Conservation (phyloP, 768 basidiomycete genomes). For the Amanita thiersii region DNA sequence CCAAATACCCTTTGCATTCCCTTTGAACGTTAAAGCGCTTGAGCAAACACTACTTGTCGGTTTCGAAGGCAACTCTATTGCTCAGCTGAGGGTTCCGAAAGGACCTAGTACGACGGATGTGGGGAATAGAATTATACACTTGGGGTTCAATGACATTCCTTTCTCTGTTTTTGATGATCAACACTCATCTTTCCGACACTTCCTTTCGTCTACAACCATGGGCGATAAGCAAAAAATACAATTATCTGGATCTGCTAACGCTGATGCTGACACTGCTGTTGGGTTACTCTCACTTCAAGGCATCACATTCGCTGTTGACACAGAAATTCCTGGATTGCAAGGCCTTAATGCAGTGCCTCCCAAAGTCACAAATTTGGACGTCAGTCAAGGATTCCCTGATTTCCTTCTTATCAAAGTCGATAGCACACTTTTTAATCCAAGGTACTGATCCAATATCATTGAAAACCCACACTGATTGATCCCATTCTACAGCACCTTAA, state of each 20-base stretch:
- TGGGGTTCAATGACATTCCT: constrained; percentile 51
- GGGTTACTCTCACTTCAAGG: constrained; percentile 59
- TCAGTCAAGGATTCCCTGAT: constrained; percentile 57
- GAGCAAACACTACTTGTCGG: constrained; percentile 51
- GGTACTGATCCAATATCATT: constrained; percentile 26
- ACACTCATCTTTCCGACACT: constrained; percentile 48
- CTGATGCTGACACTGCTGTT: constrained; percentile 51
- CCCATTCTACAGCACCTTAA: constrained; percentile 25
- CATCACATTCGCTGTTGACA: constrained; percentile 55
- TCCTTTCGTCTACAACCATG: constrained; percentile 53
- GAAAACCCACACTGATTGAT: not conserved
- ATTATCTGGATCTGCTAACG: constrained; percentile 50
- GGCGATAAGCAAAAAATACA: constrained; percentile 35
- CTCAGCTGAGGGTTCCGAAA: constrained; percentile 51
- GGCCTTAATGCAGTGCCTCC: constrained; percentile 54
- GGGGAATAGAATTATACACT: constrained; percentile 48
- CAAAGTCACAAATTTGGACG: constrained; percentile 50
- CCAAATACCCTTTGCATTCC: constrained; percentile 62
- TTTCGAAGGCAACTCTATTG: constrained; percentile 45
- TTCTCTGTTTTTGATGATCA: constrained; percentile 44
- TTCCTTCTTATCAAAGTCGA: constrained; percentile 62
- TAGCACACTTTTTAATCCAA: constrained; percentile 58
- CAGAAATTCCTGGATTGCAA: constrained; percentile 54
- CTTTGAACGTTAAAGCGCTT: constrained; percentile 55
- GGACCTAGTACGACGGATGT: constrained; percentile 54